phyloP scores from a whole-genome alignment of 768 basidiomycete species.

The Collybia nuda region DNA sequence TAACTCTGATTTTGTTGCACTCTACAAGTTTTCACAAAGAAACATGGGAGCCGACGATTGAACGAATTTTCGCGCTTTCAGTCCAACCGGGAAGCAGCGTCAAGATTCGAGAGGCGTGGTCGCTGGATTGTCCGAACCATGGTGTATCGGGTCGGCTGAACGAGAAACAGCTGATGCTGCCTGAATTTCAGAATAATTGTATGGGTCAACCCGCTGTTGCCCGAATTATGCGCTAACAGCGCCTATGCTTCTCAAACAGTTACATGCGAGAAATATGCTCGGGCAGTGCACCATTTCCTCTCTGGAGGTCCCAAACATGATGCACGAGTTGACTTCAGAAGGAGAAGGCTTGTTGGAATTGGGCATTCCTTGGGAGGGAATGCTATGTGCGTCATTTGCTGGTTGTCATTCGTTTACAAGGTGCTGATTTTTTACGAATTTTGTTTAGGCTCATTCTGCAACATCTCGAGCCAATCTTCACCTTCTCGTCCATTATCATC shows the following conservation, averaged over 20 bases:
- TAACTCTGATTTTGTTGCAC: slow-evolving; percentile 63
- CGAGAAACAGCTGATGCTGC: slow-evolving; percentile 38
- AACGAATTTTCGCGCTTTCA: slow-evolving; percentile 40
- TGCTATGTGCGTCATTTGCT: slow-evolving; percentile 60
- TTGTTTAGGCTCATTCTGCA: slow-evolving; percentile 52
- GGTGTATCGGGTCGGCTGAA: slow-evolving; percentile 61
- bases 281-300: slow-evolving; percentile 58
- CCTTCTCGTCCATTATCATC: slow-evolving; percentile 53
- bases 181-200: slow-evolving; percentile 49
- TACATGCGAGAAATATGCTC: slow-evolving; percentile 63
- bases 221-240: neutral
- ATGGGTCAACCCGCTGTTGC: slow-evolving; percentile 13
- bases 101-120: slow-evolving; percentile 61
- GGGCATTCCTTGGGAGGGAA: slow-evolving; percentile 72
- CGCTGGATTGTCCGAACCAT: slow-evolving; percentile 73
- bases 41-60: slow-evolving; percentile 65
- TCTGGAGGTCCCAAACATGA: slow-evolving; percentile 35
- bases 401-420: too few species aligned
- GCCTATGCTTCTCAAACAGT: slow-evolving; percentile 33
- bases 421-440: neutral
- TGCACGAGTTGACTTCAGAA: slow-evolving; percentile 44
- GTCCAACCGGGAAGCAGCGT: slow-evolving; percentile 15
- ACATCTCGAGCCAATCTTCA: slow-evolving; percentile 38
- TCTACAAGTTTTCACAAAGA: slow-evolving; percentile 78
- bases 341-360: slow-evolving; percentile 56